These are phyloP conservation scores for Herpetospermum pedunculosum DNA, from an alignment of 306 rosid species.

Conservation along the genomic window DNA sequence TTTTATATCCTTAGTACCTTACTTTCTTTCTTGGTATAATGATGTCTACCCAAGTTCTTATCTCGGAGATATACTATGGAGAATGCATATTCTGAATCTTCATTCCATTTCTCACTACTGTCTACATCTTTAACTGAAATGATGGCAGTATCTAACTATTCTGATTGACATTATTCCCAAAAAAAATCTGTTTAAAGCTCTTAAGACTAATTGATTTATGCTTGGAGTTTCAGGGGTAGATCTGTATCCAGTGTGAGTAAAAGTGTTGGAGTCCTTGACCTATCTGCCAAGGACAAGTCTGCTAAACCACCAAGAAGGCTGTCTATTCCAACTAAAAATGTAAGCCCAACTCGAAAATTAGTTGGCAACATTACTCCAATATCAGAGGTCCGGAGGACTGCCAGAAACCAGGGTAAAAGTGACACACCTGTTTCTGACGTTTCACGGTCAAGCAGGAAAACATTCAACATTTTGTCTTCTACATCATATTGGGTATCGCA, in stretches of 20 bases:
- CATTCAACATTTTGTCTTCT: slow-evolving; percentile 46
- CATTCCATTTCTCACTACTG: background rate
- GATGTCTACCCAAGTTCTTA: background rate
- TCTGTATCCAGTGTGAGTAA: slow-evolving; percentile 45
- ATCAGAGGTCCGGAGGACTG: slow-evolving; percentile 51
- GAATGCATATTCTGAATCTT: background rate
- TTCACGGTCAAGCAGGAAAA: slow-evolving; percentile 36
- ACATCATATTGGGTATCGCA: slow-evolving; percentile 79
- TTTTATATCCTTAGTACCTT: background rate
- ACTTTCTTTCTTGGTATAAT: background rate
- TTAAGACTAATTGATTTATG: background rate
- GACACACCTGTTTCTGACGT: slow-evolving; percentile 61
- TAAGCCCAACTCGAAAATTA: slow-evolving; percentile 38
- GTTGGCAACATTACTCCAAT: slow-evolving; percentile 55
- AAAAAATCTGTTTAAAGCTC: background rate
- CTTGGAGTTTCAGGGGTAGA: slow-evolving; percentile 35
- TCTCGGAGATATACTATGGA: background rate
- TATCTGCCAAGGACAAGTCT: slow-evolving; percentile 69
- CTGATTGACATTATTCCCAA: background rate
- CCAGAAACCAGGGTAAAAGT: slow-evolving; percentile 30
- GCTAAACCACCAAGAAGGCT: slow-evolving; percentile 87
- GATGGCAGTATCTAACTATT: background rate
- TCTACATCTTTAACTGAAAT: background rate
- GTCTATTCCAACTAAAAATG: slow-evolving; percentile 50
- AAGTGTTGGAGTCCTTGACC: slow-evolving; percentile 65